Evolutionary conservation across 306 rosid species (phyloP), one percentile per base, ranked within the genome.

Genomic region (Pyrus pyrifolia): DNA sequence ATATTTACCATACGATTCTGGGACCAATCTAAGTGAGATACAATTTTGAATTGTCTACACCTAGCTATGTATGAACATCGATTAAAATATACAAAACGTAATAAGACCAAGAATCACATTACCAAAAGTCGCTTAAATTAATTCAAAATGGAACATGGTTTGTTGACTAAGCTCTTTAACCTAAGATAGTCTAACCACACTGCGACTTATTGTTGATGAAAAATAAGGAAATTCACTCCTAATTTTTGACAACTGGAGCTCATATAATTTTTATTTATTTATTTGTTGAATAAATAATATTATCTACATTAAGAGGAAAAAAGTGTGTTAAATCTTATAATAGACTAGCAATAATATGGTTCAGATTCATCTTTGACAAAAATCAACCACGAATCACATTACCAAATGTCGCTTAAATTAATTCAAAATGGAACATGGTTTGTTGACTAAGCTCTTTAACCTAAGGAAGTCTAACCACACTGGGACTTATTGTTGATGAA

Each of bases 1-100:
- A 10, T 42, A 42, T 42, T 42, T 42, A 42, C 45, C 45, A 2
- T 42, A 9, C 45, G 10, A 42, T 42, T 42, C 12, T 13, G 21
- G 68, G 75, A 55, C 75, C 33, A 71, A 53, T 55, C 51, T 71
- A 55, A 42, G 51, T 55, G 35, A 53, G 22, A 38, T 59, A 3
- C 53, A 14, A 15, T 1, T 59, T 10, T 40, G 18, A 72, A 53
- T 35, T 35, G 11, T 57, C 51, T 55, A 18, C 4, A 30, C 57
- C 68, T 42, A 68, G 14, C 68, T 58, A 42, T 38, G 42, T 1
- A 38, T 38, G 42, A 38, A 38, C 42, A 38, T 38, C 42, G 42
- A 38, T 35, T 76, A 57, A 55, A 76, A 55, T 40, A 57, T 45
- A n/a, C 15, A 68, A 51, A 69, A 8, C 29, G 57, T 30, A 27